Evolutionary conservation across 176 grass and related monocot genomes (phyloP), one percentile per base, ranked within the genome.

Genomic region (Triticum turgidum): DNA sequence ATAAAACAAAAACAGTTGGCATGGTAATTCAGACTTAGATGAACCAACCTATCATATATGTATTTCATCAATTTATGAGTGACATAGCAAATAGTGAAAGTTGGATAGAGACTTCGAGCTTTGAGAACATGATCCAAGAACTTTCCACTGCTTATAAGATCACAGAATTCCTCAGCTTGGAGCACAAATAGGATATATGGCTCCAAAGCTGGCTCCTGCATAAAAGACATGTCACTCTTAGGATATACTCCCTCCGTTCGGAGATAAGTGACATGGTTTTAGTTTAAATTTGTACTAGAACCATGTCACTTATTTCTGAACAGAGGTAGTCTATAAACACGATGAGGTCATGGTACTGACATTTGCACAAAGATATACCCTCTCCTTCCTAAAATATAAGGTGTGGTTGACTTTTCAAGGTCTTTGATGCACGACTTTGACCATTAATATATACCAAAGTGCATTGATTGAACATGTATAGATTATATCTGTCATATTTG

Each of bases 101-200:
- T 76, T 82, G 93, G 88, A 65, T 98, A 87, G 17, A 34, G 67
- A 22, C 47, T 87, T 74, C 20, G 87, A 83, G 94, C 82, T 85
- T 79, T 64, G 13, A 78, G 38, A 34, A 98, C 69, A 77, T 91
- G 89, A 62, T 85, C 7, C 37, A 84, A 88, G 51, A 98, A 76
- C 3, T 25, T 82, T 61, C 82, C 83, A 3, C 39, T 83, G 69
- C 18, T 91, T 77, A 96, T 69, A 77, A 91, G 93, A 88, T 91
- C 72, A 83, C 92, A 96, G 73, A 98, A 94, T 42, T 98, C 93
- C 87, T 98, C 88, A 27, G 96, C 96, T 87, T 94, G 84, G 86
- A 89, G 38, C 62, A 98, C 86, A 77, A 98, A n/a, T 35, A 94
- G 58, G 64, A 98, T 77, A 66, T 98, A 98, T 15, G 85, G 90